Evolutionary conservation across 495 filamentous ascomycete genomes (phyloP).

Genomic region (Penicillium subrubescens): DNA sequence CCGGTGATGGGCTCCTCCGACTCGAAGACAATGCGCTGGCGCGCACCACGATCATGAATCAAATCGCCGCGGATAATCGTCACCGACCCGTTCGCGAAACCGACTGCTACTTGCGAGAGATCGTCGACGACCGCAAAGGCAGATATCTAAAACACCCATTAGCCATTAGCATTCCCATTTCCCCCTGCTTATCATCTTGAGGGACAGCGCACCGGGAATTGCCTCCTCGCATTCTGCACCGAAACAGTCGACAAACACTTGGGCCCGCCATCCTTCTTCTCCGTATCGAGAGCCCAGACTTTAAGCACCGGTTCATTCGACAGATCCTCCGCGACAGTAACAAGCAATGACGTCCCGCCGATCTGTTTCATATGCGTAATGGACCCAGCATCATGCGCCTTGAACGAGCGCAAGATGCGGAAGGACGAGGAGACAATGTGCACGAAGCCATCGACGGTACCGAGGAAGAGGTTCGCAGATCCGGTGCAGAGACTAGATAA

Average conservation of each 20-base stretch:
- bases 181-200: not conserved
- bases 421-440: slow-evolving; percentile 84
- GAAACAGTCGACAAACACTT: slow-evolving; percentile 81
- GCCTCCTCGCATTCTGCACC: slow-evolving; percentile 88
- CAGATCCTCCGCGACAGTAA: slow-evolving; percentile 86
- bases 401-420: slow-evolving; percentile 84
- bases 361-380: slow-evolving; percentile 97
- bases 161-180: not conserved
- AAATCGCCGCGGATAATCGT: slow-evolving; percentile 92
- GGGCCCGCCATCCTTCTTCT: slow-evolving; percentile 89
- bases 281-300: slow-evolving; percentile 94
- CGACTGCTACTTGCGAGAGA: slow-evolving; percentile 87
- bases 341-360: slow-evolving; percentile 79
- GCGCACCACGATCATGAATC: slow-evolving; percentile 93
- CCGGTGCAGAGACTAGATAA: slow-evolving; percentile 76
- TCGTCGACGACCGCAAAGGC: slow-evolving; percentile 85
- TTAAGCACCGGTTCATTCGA: slow-evolving; percentile 86
- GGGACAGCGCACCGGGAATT: slow-evolving; percentile 71
- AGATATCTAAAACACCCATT: slow-evolving; percentile 62
- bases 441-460: slow-evolving; percentile 78
- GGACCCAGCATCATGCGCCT: slow-evolving; percentile 73
- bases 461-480: slow-evolving; percentile 88
- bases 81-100: slow-evolving; percentile 94
- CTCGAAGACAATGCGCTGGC: slow-evolving; percentile 93
- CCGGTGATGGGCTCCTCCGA: slow-evolving; percentile 96